phyloP scores from a whole-genome alignment of 257 asterid genomes.

The Anisodus tanguticus region DNA sequence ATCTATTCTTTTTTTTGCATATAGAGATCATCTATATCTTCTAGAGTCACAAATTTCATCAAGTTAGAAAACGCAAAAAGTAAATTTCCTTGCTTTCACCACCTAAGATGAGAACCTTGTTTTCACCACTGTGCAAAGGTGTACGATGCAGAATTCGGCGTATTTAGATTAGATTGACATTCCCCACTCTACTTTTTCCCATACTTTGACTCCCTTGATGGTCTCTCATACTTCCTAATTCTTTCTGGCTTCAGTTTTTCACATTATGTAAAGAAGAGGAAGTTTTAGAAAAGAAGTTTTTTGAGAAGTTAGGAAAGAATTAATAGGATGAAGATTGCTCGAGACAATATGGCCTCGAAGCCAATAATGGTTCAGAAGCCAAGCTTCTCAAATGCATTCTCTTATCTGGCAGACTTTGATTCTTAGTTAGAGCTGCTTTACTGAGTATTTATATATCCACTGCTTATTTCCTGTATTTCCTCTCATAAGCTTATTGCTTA shows the following conservation, averaged over 20 bases:
- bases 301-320: neutral
- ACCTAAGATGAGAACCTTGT: neutral
- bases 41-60: neutral
- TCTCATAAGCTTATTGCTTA: neutral
- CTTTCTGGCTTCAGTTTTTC: neutral
- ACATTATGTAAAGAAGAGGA: neutral
- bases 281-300: neutral
- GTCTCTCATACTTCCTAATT: neutral
- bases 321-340: neutral
- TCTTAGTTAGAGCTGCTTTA: conserved; percentile 22
- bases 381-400: neutral
- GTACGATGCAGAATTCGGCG: neutral
- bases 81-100: neutral
- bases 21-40: neutral
- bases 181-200: neutral
- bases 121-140: neutral
- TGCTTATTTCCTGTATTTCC: neutral
- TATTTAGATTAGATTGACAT: neutral
- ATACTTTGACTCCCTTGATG: neutral
- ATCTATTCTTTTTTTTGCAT: neutral
- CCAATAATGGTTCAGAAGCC: neutral
- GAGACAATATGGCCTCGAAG: neutral
- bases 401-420: neutral
- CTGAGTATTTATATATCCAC: neutral
- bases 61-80: neutral